These are phyloP conservation scores for Pisolithus albus DNA, from an alignment of 768 basidiomycete genomes.

Conservation along the genomic window DNA sequence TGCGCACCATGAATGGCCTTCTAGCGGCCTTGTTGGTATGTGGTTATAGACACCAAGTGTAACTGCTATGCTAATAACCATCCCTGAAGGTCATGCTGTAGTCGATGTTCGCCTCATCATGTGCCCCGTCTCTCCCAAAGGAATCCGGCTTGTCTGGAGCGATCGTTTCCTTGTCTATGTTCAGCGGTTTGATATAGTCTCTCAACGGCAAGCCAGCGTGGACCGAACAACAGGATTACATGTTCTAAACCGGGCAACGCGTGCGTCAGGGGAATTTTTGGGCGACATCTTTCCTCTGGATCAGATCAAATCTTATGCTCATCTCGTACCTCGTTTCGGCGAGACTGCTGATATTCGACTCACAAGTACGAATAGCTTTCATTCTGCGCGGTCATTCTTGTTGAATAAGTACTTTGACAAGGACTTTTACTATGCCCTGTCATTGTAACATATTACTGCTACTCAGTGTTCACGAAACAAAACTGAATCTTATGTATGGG, in stretches of 20 bases:
- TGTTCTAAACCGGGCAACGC: conserved; percentile 14
- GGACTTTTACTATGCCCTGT: too few species aligned
- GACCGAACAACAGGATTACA: conserved; percentile 17
- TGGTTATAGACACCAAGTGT: neutral
- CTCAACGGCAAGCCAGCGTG: conserved; percentile 4
- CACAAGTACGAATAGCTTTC: conserved; percentile 14
- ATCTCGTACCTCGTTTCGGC: conserved; percentile 24
- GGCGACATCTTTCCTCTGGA: conserved; percentile 25
- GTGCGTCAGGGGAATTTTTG: conserved; percentile 9
- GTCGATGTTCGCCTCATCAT: conserved; percentile 14
- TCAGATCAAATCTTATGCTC: conserved; percentile 15
- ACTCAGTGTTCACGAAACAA: too few species aligned
- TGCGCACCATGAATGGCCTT: too few species aligned
- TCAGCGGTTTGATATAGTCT: conserved; percentile 18
- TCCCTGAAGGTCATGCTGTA: conserved; percentile 7
- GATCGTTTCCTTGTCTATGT: conserved; percentile 20
- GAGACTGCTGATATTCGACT: conserved; percentile 17
- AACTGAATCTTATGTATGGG: too few species aligned
- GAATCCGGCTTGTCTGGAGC: neutral
- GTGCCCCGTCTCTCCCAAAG: conserved; percentile 2
- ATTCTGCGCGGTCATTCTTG: neutral
- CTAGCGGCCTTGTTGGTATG: conserved; percentile 7
- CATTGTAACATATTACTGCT: too few species aligned
- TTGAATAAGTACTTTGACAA: too few species aligned
- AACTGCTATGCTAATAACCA: neutral